phyloP scores from a whole-genome alignment of 805 yeast genomes.

The Saturnispora silvae region DNA sequence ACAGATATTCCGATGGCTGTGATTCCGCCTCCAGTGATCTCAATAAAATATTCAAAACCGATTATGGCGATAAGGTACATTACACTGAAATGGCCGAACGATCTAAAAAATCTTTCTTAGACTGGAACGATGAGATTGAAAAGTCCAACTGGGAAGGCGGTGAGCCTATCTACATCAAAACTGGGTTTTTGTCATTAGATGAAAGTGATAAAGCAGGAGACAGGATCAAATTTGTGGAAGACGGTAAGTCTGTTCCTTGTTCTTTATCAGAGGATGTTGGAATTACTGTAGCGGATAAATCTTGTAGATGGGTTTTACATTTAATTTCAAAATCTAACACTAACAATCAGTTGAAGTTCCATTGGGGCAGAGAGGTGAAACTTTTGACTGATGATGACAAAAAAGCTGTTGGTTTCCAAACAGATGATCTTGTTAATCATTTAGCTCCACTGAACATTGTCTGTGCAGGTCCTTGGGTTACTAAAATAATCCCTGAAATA shows the following conservation, averaged over 20 bases:
- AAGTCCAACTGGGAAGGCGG: conserved; percentile 12
- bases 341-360: conserved; percentile 14
- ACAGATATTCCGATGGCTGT: conserved; percentile 14
- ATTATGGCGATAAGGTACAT: conserved; percentile 13
- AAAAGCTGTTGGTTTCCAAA: conserved; percentile 19
- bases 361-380: conserved; percentile 15
- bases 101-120: conserved; percentile 12
- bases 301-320: conserved; percentile 23
- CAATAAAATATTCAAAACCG: conserved; percentile 16
- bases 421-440: conserved; percentile 18
- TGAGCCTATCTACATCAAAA: conserved; percentile 14
- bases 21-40: conserved; percentile 19
- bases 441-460: conserved; percentile 17
- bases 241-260: conserved; percentile 10
- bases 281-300: conserved; percentile 24
- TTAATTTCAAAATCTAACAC: conserved; percentile 14
- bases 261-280: conserved; percentile 25
- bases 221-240: conserved; percentile 9
- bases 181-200: conserved; percentile 9
- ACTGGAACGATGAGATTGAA: conserved; percentile 15
- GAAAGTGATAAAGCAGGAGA: conserved; percentile 5
- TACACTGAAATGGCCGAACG: conserved; percentile 15
- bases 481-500: conserved; percentile 23
- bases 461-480: conserved; percentile 23
- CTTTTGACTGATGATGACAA: conserved; percentile 12